Evolutionary conservation across 257 asterid species (phyloP).

Genomic region (Dorcoceras hygrometricum): DNA sequence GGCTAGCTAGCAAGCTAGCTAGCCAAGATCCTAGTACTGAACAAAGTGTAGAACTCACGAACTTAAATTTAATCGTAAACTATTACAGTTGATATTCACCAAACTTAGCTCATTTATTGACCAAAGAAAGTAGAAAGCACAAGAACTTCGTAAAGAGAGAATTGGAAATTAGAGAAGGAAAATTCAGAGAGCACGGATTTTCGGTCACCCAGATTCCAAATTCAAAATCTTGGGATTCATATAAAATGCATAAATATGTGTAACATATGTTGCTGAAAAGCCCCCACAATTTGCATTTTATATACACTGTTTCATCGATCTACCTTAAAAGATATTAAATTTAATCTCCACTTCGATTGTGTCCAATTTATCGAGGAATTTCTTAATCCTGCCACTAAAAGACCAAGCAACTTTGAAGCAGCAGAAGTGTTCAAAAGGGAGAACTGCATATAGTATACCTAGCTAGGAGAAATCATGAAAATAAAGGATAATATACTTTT

Average conservation of each 20-base stretch:
- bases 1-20: too few relatives aligned
- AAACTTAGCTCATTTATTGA: background rate
- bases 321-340: background rate
- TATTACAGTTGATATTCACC: background rate
- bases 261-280: constrained; percentile 6
- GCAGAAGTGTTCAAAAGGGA: background rate
- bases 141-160: too few relatives aligned
- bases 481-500: background rate
- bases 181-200: constrained; percentile 24
- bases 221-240: background rate
- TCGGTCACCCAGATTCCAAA: constrained; percentile 18
- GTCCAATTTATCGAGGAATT: constrained; percentile 1
- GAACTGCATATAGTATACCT: too few relatives aligned
- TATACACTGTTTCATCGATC: constrained; percentile 15
- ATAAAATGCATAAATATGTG: background rate
- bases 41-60: background rate
- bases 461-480: background rate
- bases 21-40: background rate
- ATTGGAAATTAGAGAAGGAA: too few relatives aligned
- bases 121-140: background rate
- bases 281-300: background rate
- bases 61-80: too few relatives aligned
- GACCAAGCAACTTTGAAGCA: constrained; percentile 14
- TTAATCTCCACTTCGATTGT: constrained; percentile 5
- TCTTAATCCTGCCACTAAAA: background rate